Evolutionary conservation across 2,329 filamentous ascomycete genomes (phyloP).

Genomic region (Pyrenochaeta sp.): DNA sequence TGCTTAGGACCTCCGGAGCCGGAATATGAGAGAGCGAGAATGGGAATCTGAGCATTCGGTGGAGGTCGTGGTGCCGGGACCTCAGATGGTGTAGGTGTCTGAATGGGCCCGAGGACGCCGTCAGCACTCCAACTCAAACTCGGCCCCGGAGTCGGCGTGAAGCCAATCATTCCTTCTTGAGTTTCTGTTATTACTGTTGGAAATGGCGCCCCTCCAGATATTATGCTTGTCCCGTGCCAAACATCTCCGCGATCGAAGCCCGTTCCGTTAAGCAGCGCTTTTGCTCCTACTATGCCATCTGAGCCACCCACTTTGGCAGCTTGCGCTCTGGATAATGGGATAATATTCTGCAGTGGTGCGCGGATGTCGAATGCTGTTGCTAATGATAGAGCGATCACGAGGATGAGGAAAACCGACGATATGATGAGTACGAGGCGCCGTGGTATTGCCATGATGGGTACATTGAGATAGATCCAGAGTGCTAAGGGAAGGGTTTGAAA

Average conservation of each 20-base stretch:
- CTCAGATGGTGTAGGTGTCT: slow-evolving; percentile 20
- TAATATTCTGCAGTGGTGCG: slow-evolving; percentile 29
- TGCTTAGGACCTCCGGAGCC: slow-evolving; percentile 47
- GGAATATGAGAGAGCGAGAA: slow-evolving; percentile 43
- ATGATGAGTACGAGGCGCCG: slow-evolving; percentile 32
- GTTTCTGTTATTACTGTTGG: slow-evolving; percentile 24
- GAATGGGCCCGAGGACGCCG: slow-evolving; percentile 33
- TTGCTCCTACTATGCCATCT: slow-evolving; percentile 25
- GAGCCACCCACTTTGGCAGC: slow-evolving; percentile 31
- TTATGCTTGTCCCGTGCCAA: slow-evolving; percentile 27
- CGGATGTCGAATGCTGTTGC: slow-evolving; percentile 40
- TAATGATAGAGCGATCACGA: slow-evolving; percentile 42
- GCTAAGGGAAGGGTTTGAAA: neutral
- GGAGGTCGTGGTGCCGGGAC: slow-evolving; percentile 17
- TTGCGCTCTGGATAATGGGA: slow-evolving; percentile 37
- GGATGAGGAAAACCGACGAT: slow-evolving; percentile 34
- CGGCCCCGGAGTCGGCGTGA: slow-evolving; percentile 22
- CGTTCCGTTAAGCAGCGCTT: slow-evolving; percentile 39
- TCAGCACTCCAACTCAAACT: slow-evolving; percentile 28
- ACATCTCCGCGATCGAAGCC: slow-evolving; percentile 41
- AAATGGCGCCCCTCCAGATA: slow-evolving; percentile 18
- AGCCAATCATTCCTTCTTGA: slow-evolving; percentile 36
- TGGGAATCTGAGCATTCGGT: slow-evolving; percentile 32
- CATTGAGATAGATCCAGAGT: slow-evolving; percentile 1
- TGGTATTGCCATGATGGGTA: slow-evolving; percentile 26